A percentile compares a stretch with the other conserved stretches of the same genome.
phyloP scores from a whole-genome alignment of 2,329 filamentous ascomycete genomes.

The Sarocladiaceae sp. region DNA sequence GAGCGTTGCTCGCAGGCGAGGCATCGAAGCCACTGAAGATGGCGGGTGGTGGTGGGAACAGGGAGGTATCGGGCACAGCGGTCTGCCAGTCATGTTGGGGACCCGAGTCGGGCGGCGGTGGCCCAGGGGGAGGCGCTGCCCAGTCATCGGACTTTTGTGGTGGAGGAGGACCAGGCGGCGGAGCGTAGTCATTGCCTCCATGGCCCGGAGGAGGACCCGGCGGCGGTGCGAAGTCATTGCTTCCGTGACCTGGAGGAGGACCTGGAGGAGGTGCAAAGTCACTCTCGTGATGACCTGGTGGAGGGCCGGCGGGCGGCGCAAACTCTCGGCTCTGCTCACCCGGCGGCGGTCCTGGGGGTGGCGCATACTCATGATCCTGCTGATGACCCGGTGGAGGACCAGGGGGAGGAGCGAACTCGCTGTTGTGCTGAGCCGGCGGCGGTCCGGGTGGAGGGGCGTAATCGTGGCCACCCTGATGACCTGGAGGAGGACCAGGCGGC shows the following conservation, averaged over 20 bases:
- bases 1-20: conserved; percentile 65
- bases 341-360: conserved; percentile 26
- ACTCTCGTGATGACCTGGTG: neutral
- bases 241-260: neutral
- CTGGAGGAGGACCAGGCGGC: conserved; percentile 6
- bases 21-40: conserved; percentile 57
- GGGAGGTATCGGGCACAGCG: conserved; percentile 64
- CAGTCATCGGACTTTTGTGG: conserved; percentile 14
- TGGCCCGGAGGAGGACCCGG: conserved; percentile 6
- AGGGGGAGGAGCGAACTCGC: conserved; percentile 29
- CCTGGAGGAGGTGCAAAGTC: conserved; percentile 7
- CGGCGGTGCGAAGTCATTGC: conserved; percentile 1
- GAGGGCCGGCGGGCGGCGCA: conserved; percentile 12
- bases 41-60: conserved; percentile 66
- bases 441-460: conserved; percentile 8
- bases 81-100: conserved; percentile 62
- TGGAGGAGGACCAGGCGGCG: conserved; percentile 8
- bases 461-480: conserved; percentile 10
- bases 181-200: conserved; percentile 9
- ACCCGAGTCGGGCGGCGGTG: conserved; percentile 22
- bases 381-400: conserved; percentile 22
- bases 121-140: conserved; percentile 31
- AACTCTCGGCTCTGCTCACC: conserved; percentile 13
- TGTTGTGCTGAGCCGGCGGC: conserved; percentile 8
- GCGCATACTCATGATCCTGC: conserved; percentile 20